Evolutionary conservation across 176 grass and related monocot species (phyloP).

Genomic region (Oryza nivara): DNA sequence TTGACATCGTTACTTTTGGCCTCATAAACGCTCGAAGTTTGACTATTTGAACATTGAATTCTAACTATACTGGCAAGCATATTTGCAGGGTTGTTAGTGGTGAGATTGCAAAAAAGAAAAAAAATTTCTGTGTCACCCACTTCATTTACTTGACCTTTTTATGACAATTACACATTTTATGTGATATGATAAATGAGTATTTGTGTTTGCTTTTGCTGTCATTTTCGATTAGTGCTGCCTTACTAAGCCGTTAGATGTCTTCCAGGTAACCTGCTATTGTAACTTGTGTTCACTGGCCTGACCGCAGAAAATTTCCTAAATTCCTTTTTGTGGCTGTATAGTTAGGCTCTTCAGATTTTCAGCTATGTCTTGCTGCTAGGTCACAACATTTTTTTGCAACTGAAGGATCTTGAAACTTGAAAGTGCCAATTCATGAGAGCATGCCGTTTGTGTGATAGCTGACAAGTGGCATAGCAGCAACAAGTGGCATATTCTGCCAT

Average conservation of each 20-base stretch:
- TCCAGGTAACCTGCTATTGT: conserved; percentile 5
- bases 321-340: background rate
- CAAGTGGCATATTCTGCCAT: conserved; percentile 22
- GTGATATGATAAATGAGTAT: conserved; percentile 2
- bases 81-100: background rate
- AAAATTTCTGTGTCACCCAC: background rate
- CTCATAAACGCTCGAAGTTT: background rate
- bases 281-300: background rate
- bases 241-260: conserved; percentile 15
- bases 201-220: background rate
- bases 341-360: conserved; percentile 8
- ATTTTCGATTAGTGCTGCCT: conserved; percentile 14
- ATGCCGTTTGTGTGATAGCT: conserved; percentile 5
- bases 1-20: background rate
- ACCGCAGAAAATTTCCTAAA: background rate
- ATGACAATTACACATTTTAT: background rate
- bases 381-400: conserved; percentile 12
- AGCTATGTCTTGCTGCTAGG: conserved; percentile 15
- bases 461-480: conserved; percentile 26
- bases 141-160: background rate
- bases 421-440: conserved; percentile 23
- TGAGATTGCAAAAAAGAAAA: background rate
- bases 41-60: background rate
- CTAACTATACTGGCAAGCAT: background rate
- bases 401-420: conserved; percentile 8